Percentiles rank a stretch among this genome's conserved stretches.
phyloP scores from a whole-genome alignment of 2,329 filamentous ascomycete genomes.

The Microdochium trichocladiopsis region DNA sequence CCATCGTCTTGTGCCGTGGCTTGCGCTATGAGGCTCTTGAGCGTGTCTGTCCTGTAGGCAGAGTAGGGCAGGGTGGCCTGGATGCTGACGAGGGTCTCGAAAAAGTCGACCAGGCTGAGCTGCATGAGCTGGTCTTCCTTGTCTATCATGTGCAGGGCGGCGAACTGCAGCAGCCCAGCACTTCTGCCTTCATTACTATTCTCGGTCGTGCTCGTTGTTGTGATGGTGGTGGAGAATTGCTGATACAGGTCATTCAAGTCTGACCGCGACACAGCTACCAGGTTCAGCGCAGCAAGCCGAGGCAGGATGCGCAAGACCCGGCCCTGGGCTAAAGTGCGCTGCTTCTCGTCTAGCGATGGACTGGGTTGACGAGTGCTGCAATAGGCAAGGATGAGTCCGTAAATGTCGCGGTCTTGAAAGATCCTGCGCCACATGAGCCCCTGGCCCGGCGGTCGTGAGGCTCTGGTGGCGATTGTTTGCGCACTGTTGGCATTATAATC shows the following conservation, averaged over 20 bases:
- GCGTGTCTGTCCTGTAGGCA: slow-evolving; percentile 25
- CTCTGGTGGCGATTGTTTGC: slow-evolving; percentile 17
- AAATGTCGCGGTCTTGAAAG: slow-evolving; percentile 35
- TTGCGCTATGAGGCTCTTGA: slow-evolving; percentile 31
- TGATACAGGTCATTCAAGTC: slow-evolving; percentile 23
- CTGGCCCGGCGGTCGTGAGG: slow-evolving; percentile 33
- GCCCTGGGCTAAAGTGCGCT: slow-evolving; percentile 43
- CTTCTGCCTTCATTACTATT: slow-evolving; percentile 15
- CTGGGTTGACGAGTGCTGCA: slow-evolving; percentile 20
- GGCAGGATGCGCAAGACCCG: slow-evolving; percentile 45
- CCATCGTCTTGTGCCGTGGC: slow-evolving; percentile 30
- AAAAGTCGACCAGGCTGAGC: slow-evolving; percentile 44
- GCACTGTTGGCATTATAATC: slow-evolving; percentile 29
- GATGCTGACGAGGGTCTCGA: slow-evolving; percentile 40
- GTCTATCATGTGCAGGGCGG: slow-evolving; percentile 44
- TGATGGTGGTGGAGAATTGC: background rate
- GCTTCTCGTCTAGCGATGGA: slow-evolving; percentile 19
- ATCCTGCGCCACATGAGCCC: slow-evolving; percentile 47
- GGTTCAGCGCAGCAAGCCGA: slow-evolving; percentile 38
- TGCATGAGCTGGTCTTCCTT: slow-evolving; percentile 41
- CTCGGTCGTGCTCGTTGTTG: background rate
- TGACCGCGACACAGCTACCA: slow-evolving; percentile 29
- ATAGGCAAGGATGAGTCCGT: slow-evolving; percentile 36
- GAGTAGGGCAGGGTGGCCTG: slow-evolving; percentile 33
- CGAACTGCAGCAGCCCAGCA: slow-evolving; percentile 41